Evolutionary conservation across 306 rosid genomes (phyloP).

Genomic region (Vigna reflexopilosa): DNA sequence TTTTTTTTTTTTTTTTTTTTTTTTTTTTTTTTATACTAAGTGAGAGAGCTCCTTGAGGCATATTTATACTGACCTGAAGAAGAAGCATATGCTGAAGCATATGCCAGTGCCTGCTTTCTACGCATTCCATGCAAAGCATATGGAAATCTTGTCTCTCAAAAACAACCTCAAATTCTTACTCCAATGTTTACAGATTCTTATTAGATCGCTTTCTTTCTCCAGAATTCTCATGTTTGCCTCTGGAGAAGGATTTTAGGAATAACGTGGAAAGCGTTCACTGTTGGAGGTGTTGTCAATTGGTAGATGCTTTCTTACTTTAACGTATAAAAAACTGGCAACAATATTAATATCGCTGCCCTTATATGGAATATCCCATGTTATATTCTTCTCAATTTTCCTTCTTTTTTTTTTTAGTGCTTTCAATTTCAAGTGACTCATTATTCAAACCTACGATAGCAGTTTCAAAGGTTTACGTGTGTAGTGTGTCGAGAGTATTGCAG

Average conservation of each 20-base stretch:
- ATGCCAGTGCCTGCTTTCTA: slow-evolving; percentile 47
- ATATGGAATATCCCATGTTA: slow-evolving; percentile 57
- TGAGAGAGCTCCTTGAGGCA: not conserved
- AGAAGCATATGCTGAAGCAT: slow-evolving; percentile 55
- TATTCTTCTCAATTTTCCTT: slow-evolving; percentile 41
- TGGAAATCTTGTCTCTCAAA: slow-evolving; percentile 24
- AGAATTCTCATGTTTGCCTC: slow-evolving; percentile 7
- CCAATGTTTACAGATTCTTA: slow-evolving; percentile 35
- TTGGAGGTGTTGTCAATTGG: not conserved
- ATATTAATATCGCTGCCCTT: not conserved
- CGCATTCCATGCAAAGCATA: slow-evolving; percentile 45
- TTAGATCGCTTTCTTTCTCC: slow-evolving; percentile 5
- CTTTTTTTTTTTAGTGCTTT: not conserved
- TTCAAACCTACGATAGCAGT: not conserved
- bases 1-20: not conserved
- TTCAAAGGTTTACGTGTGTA: not conserved
- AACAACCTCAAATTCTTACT: slow-evolving; percentile 28
- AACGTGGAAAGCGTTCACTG: slow-evolving; percentile 10
- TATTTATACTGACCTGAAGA: slow-evolving; percentile 39
- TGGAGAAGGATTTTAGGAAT: slow-evolving; percentile 16
- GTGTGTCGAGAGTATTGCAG: no score
- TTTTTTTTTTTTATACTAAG: not conserved
- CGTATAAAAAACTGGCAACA: slow-evolving; percentile 27
- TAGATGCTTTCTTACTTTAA: slow-evolving; percentile 47
- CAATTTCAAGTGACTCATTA: not conserved